phyloP scores from a whole-genome alignment of 1,284 basidiomycete species.

The Austroboletus niveus region DNA sequence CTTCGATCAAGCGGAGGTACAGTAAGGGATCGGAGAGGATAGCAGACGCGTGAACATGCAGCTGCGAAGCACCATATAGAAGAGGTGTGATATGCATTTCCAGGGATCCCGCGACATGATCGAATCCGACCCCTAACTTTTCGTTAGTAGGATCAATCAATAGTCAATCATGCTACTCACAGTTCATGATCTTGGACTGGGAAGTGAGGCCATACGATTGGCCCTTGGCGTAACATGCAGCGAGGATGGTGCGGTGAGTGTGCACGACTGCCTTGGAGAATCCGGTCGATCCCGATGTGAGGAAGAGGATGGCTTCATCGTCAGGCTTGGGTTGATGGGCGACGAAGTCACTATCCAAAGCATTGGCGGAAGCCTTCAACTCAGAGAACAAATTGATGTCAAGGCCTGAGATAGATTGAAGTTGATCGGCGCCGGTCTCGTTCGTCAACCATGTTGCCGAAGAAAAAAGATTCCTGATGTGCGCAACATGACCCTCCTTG shows the following conservation, averaged over 20 bases:
- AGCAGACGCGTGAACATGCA: slow-evolving; percentile 31
- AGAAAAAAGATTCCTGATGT: slow-evolving; percentile 27
- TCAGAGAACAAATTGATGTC: slow-evolving; percentile 30
- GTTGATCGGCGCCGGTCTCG: slow-evolving; percentile 30
- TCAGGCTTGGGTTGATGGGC: slow-evolving; percentile 20
- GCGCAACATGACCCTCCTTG: slow-evolving; percentile 30
- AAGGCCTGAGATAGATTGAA: slow-evolving; percentile 27
- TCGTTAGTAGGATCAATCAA: slow-evolving; percentile 2
- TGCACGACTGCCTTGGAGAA: slow-evolving; percentile 31
- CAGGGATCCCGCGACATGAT: slow-evolving; percentile 38
- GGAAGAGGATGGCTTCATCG: slow-evolving; percentile 27
- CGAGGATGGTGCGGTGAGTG: slow-evolving; percentile 23
- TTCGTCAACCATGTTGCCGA: slow-evolving; percentile 33
- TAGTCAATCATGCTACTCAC: slow-evolving; percentile 12
- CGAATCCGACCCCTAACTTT: slow-evolving; percentile 34
- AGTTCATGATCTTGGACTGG: slow-evolving; percentile 29
- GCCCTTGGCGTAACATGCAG: slow-evolving; percentile 29
- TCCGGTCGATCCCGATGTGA: slow-evolving; percentile 28
- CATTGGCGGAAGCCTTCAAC: slow-evolving; percentile 15
- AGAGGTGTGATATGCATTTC: slow-evolving; percentile 31
- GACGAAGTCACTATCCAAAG: slow-evolving; percentile 10
- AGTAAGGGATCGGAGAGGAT: slow-evolving; percentile 30
- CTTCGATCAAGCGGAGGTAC: slow-evolving; percentile 29
- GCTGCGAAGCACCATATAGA: slow-evolving; percentile 29
- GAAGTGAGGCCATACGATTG: slow-evolving; percentile 25